phyloP scores from a whole-genome alignment of 139 green algal species.

The Ulvella scutata region DNA sequence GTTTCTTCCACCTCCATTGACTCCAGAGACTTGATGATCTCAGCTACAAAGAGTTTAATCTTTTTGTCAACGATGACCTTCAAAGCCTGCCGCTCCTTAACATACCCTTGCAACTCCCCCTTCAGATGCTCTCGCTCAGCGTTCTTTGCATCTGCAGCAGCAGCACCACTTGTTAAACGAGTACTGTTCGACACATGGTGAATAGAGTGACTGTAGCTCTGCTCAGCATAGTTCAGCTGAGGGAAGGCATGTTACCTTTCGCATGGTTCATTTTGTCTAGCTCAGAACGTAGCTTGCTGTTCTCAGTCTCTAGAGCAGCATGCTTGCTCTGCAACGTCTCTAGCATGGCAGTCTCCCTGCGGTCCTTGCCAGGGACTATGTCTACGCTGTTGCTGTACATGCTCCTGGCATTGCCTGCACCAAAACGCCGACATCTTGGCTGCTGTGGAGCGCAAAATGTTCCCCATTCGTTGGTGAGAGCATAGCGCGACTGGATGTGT shows the following conservation, averaged over 20 bases:
- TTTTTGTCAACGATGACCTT: conserved; percentile 66
- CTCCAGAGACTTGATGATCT: conserved; percentile 23
- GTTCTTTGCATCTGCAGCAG: conserved; percentile 11
- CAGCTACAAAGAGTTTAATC: conserved; percentile 34
- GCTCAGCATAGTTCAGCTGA: not conserved
- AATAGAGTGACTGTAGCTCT: not conserved
- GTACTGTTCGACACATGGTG: not conserved
- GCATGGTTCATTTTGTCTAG: conserved; percentile 7
- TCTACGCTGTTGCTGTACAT: not conserved
- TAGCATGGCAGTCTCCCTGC: not conserved
- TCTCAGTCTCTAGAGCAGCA: conserved; percentile 11
- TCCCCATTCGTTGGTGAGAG: conserved; percentile 5
- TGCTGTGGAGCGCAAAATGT: not conserved
- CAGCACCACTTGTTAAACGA: not conserved
- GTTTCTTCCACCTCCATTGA: conserved; percentile 11
- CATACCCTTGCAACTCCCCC: not conserved
- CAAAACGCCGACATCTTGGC: not conserved
- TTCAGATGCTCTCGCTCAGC: conserved; percentile 13
- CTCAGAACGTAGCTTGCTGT: conserved; percentile 11
- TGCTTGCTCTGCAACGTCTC: conserved; percentile 4
- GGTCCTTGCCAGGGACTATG: not conserved
- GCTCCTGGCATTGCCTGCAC: not conserved
- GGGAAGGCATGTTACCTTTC: not conserved
- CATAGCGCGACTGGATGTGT: conserved; percentile 7
- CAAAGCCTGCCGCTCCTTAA: conserved; percentile 50